Conservation (phyloP, 202 grass and related monocot genomes). For the Bolboschoenoplectus hybrid region DNA sequence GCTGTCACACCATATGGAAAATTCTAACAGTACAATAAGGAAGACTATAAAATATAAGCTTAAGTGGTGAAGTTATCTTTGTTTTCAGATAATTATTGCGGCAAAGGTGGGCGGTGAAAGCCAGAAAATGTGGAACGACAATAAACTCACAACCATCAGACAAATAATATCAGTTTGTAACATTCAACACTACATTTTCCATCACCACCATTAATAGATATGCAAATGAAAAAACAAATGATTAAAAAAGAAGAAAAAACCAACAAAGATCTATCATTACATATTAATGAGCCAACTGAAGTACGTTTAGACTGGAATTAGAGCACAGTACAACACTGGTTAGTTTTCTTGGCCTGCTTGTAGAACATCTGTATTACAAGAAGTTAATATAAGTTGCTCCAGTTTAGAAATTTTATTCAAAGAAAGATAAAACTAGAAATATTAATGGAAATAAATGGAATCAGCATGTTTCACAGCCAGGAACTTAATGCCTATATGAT, state of each 20-base stretch:
- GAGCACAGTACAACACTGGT: slow-evolving; percentile 87
- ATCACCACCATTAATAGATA: slow-evolving; percentile 20
- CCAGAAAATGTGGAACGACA: slow-evolving; percentile 1
- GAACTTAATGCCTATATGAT: neutral
- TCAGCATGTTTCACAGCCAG: neutral
- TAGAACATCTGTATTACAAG: slow-evolving; percentile 86
- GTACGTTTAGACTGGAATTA: slow-evolving; percentile 20
- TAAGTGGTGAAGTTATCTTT: neutral
- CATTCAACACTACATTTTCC: slow-evolving; percentile 16
- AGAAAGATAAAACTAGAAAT: slow-evolving; percentile 28
- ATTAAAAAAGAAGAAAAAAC: neutral
- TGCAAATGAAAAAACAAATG: slow-evolving; percentile 13
- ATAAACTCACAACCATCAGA: slow-evolving; percentile 24
- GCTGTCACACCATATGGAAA: neutral
- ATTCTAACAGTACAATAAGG: neutral
- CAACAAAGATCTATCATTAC: slow-evolving; percentile 20
- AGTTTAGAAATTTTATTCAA: slow-evolving; percentile 5
- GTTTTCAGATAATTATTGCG: slow-evolving; percentile 16
- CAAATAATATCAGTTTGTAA: slow-evolving; percentile 22
- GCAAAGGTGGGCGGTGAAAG: slow-evolving; percentile 3
- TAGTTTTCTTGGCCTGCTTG: slow-evolving; percentile 98
- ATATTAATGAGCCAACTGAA: neutral
- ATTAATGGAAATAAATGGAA: neutral
- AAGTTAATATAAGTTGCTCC: slow-evolving; percentile 11
- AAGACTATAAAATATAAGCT: neutral